Percentiles rank a stretch among this genome's conserved stretches.
These are phyloP conservation scores for Rhodomyrtus tomentosa DNA, from an alignment of 345 rosid species.

Conservation along the genomic window DNA sequence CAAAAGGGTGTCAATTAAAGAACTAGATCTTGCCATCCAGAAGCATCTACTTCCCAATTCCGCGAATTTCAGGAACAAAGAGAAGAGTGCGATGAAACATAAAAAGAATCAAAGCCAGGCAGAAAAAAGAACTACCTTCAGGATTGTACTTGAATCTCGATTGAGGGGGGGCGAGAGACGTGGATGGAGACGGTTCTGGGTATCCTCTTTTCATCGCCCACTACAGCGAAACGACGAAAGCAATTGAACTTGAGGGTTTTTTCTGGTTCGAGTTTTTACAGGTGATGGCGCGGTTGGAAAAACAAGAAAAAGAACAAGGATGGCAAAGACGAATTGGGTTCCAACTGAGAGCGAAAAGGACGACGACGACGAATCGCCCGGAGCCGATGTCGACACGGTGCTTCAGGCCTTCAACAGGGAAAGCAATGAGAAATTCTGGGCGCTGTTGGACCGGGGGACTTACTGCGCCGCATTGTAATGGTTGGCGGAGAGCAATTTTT, in stretches of 20 bases:
- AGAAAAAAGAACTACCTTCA: slow-evolving; percentile 27
- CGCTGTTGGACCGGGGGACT: not conserved
- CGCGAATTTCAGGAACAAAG: not conserved
- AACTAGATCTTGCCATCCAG: not conserved
- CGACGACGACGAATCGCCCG: not conserved
- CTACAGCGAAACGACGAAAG: not conserved
- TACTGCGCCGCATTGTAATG: not conserved
- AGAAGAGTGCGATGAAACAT: not conserved
- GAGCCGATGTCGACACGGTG: not conserved
- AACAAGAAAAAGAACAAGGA: not conserved
- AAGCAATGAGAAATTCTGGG: not conserved
- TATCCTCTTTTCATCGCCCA: slow-evolving; percentile 64
- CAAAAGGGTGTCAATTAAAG: not conserved
- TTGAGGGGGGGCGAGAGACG: slow-evolving; percentile 55
- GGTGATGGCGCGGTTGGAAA: not conserved
- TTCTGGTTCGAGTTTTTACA: not conserved
- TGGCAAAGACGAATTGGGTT: not conserved
- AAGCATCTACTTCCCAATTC: not conserved
- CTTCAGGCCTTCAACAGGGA: not conserved
- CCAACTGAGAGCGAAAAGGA: not conserved
- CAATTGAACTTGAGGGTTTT: not conserved
- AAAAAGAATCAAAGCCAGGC: not conserved
- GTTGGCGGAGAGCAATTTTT: not conserved
- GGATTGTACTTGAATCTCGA: slow-evolving; percentile 56
- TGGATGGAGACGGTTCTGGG: slow-evolving; percentile 46